Base-by-base conservation (phyloP, 1,284 basidiomycete species). In the Mycosarcoma maydis region DNA sequence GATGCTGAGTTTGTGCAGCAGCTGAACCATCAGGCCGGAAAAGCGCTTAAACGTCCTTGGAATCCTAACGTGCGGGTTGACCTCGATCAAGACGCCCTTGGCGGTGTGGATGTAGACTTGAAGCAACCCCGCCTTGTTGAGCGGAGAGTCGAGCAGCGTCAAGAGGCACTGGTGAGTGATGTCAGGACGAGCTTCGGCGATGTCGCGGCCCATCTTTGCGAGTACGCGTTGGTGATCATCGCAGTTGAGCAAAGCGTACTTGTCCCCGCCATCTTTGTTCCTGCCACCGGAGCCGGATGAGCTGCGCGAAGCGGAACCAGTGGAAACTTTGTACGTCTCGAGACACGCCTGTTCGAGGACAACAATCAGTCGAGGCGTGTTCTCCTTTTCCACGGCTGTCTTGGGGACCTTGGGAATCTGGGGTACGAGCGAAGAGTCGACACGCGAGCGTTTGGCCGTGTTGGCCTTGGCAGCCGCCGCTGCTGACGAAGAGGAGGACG, bases 61-160 rank as follows among this genome's bases (percentile, higher is more conserved):
- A 78, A 99, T 99, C 65, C 95, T 88, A 24, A 99, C 94, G 83
- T 92, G 91, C 6, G 95, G 95, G 83, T 99, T 98, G 72, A 99
- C 93, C 84, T 99, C 96, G 82, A 99, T 98, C 44, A 99, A 87
- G 17, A 96, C 92, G 42, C 94, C 94, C 78, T 91, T 92, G 23
- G 93, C 91, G 7, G 95, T 99, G 85, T 98, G 95, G 66, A 99
- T 97, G 85, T 96, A 99, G 26, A 99, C 94, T 83, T 98, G 95
- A 8, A 98, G 87, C 29, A 93, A 84, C 11, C 95, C 95, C 4
- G 95, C 92, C 84, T 98, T 98, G 87, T 99, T 99, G 52, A 98
- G 85, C 0, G 95, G 95, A 36, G 95, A 98, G 84, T 99, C 96
- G 60, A 99, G 88, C 10, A 99, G 86, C 0, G 95, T 99, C 65